Percentiles rank a stretch among this genome's conserved stretches.
Conservation (phyloP, 495 filamentous ascomycete species). For the Xylaria sp. region DNA sequence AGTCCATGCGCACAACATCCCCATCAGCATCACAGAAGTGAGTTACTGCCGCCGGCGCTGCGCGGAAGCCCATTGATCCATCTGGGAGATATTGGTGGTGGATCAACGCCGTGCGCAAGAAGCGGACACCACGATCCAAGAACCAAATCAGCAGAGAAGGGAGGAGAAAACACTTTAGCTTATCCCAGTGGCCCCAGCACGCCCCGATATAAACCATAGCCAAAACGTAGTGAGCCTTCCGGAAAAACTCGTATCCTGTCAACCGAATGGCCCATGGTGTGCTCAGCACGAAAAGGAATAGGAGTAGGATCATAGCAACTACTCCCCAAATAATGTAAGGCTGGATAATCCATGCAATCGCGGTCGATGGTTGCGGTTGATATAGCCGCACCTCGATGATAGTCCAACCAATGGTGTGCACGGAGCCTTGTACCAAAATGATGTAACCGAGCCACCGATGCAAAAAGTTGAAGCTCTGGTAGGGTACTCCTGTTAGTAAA, state of each 20-base stretch:
- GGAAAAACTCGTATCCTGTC: slow-evolving; percentile 74
- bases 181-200: slow-evolving; percentile 71
- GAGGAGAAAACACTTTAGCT: slow-evolving; percentile 67
- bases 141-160: slow-evolving; percentile 64
- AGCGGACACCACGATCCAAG: slow-evolving; percentile 59
- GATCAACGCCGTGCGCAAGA: slow-evolving; percentile 58
- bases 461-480: slow-evolving; percentile 73
- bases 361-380: slow-evolving; percentile 66
- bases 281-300: slow-evolving; percentile 62
- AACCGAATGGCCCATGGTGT: slow-evolving; percentile 60
- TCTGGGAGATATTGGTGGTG: slow-evolving; percentile 54
- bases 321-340: slow-evolving; percentile 70
- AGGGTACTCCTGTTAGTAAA: slow-evolving; percentile 67
- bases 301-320: slow-evolving; percentile 65
- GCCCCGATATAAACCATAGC: slow-evolving; percentile 71
- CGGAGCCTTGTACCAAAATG: slow-evolving; percentile 64
- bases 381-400: slow-evolving; percentile 67
- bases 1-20: slow-evolving; percentile 63
- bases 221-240: slow-evolving; percentile 67
- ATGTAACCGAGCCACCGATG: slow-evolving; percentile 71
- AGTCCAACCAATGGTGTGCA: slow-evolving; percentile 73
- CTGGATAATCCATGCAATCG: slow-evolving; percentile 58
- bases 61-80: slow-evolving; percentile 52
- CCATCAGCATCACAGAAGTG: slow-evolving; percentile 58
- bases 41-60: slow-evolving; percentile 56